Evolutionary conservation across 805 yeast species (phyloP).

Genomic region (Candida stauntonica): DNA sequence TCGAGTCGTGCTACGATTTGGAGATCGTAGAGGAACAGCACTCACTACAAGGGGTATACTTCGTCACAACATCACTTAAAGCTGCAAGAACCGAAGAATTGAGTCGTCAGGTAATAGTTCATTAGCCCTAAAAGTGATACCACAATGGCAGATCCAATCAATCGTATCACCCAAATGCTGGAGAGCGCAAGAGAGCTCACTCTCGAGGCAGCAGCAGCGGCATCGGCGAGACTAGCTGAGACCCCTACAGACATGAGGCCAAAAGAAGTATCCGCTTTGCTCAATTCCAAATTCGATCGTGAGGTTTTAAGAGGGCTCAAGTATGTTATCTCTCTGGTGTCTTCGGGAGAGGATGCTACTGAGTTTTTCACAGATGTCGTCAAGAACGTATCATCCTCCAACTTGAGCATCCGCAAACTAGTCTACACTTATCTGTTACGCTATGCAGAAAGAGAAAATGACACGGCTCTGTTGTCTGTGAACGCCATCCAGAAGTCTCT

Average conservation of each 20-base stretch:
- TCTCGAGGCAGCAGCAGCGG: slow-evolving; percentile 78
- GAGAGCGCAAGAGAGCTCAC: slow-evolving; percentile 80
- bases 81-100: no score
- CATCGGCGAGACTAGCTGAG: slow-evolving; percentile 61
- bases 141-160: slow-evolving; percentile 44
- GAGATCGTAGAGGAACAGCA: no score
- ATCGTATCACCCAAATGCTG: slow-evolving; percentile 62
- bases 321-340: slow-evolving; percentile 43
- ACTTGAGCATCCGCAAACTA: slow-evolving; percentile 62
- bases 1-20: no score
- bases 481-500: slow-evolving; percentile 87
- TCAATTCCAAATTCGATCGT: slow-evolving; percentile 66
- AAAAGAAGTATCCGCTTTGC: slow-evolving; percentile 56
- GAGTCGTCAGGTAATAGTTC: no score
- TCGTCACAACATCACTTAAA: no score
- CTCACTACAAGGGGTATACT: no score
- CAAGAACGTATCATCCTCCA: slow-evolving; percentile 72
- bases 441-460: slow-evolving; percentile 81
- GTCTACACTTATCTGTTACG: slow-evolving; percentile 71
- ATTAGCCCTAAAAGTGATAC: no score
- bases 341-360: slow-evolving; percentile 34
- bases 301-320: slow-evolving; percentile 60
- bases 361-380: slow-evolving; percentile 79
- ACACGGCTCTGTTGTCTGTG: slow-evolving; percentile 82
- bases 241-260: slow-evolving; percentile 56